Percentiles rank a stretch among this genome's conserved stretches.
These are phyloP conservation scores for Bathelium albidoporum DNA, from an alignment of 495 filamentous ascomycete genomes.

Conservation along the genomic window DNA sequence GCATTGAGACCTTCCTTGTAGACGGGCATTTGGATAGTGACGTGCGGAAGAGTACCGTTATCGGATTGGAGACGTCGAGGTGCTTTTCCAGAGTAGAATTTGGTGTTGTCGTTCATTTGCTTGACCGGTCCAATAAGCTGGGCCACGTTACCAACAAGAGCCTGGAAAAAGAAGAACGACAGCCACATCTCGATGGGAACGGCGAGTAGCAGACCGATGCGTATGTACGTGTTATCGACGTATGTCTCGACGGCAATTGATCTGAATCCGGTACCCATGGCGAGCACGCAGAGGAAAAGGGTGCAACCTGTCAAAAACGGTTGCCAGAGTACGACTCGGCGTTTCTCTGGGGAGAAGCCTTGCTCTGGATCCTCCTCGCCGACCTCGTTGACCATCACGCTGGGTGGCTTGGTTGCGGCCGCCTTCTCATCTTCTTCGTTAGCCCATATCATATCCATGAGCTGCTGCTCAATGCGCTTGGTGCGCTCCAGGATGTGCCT, in stretches of 20 bases:
- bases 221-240: constrained; percentile 40
- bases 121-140: constrained; percentile 52
- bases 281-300: constrained; percentile 39
- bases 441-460: constrained; percentile 47
- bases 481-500: constrained; percentile 42
- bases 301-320: constrained; percentile 41
- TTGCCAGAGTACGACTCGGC: constrained; percentile 41
- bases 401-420: constrained; percentile 11
- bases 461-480: constrained; percentile 37
- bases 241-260: constrained; percentile 41
- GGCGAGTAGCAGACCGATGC: constrained; percentile 39
- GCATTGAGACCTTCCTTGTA: constrained; percentile 60
- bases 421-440: constrained; percentile 30
- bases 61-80: constrained; percentile 37
- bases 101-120: constrained; percentile 46
- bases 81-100: constrained; percentile 47
- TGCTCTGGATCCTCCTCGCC: constrained; percentile 33
- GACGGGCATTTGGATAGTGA: constrained; percentile 67
- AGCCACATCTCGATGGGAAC: constrained; percentile 46
- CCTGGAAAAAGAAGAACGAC: constrained; percentile 54
- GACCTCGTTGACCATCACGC: constrained; percentile 23
- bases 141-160: constrained; percentile 43
- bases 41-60: constrained; percentile 44
- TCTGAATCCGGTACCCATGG: constrained; percentile 47
- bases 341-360: constrained; percentile 24